Percentiles rank a stretch among this genome's conserved stretches.
These are phyloP conservation scores for Aphanomyces cochlioides DNA, from an alignment of 352 stramenopile genomes.

Conservation along the genomic window DNA sequence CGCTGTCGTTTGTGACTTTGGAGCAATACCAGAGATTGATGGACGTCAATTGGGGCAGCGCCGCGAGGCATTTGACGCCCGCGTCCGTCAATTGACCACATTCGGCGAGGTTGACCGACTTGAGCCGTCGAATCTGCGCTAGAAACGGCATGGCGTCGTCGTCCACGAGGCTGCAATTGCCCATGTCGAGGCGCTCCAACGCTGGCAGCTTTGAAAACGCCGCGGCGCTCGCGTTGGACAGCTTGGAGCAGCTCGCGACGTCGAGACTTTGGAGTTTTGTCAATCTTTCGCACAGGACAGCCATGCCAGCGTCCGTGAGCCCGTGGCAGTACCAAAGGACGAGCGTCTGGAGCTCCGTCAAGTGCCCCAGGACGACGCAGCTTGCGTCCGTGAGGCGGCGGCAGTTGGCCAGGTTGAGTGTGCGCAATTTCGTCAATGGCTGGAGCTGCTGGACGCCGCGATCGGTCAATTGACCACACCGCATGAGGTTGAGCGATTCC, in stretches of 20 bases:
- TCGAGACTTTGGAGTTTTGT: conserved; percentile 62
- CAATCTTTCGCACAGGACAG: conserved; percentile 37
- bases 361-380: conserved; percentile 41
- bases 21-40: conserved; percentile 82
- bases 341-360: conserved; percentile 55
- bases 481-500: conserved; percentile 76
- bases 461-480: conserved; percentile 69
- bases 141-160: conserved; percentile 54
- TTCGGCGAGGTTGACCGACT: conserved; percentile 66
- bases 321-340: conserved; percentile 85
- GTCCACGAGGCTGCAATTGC: conserved; percentile 73
- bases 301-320: conserved; percentile 59
- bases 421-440: conserved; percentile 48
- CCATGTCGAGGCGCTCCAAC: conserved; percentile 68
- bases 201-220: conserved; percentile 50
- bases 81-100: conserved; percentile 65
- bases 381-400: conserved; percentile 64
- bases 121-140: conserved; percentile 49
- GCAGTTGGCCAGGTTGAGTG: conserved; percentile 78
- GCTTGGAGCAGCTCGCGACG: conserved; percentile 65
- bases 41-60: conserved; percentile 47
- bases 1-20: conserved; percentile 55
- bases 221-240: conserved; percentile 52
- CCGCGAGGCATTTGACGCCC: conserved; percentile 46
- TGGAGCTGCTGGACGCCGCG: conserved; percentile 45